Evolutionary conservation across 2,329 filamentous ascomycete genomes (phyloP).

Genomic region (Diaporthe citriasiana): DNA sequence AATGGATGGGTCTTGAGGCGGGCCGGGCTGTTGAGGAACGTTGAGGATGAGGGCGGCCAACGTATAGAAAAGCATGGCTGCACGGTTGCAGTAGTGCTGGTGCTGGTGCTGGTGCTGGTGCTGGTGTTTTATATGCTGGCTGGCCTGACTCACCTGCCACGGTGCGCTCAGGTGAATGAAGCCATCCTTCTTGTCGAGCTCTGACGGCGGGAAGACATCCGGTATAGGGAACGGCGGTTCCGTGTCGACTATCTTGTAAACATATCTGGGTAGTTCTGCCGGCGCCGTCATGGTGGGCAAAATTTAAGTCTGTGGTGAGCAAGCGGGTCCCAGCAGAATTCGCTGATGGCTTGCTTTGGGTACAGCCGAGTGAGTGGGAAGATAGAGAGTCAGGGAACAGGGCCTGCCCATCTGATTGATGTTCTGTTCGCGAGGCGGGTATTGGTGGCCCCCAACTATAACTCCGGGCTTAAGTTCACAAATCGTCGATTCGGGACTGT

Average conservation of each 20-base stretch:
- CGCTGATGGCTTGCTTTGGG: background rate
- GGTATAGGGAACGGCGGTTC: slow-evolving; percentile 69
- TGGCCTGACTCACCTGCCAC: slow-evolving; percentile 59
- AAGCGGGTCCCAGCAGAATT: background rate
- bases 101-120: background rate
- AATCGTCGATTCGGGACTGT: slow-evolving; percentile 22
- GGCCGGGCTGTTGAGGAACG: background rate
- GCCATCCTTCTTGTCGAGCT: slow-evolving; percentile 71
- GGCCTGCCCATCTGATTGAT: background rate
- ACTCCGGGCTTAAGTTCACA: slow-evolving; percentile 19
- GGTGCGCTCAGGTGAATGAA: slow-evolving; percentile 73
- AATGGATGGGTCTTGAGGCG: background rate
- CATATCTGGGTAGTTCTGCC: slow-evolving; percentile 56
- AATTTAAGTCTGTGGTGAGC: background rate
- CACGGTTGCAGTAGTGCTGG: background rate
- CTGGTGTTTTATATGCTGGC: background rate
- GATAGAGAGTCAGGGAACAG: slow-evolving; percentile 15
- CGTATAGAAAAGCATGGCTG: background rate
- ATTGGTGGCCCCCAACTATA: slow-evolving; percentile 32
- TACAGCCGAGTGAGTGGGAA: background rate
- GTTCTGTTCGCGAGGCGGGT: slow-evolving; percentile 28
- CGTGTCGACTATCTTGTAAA: slow-evolving; percentile 73
- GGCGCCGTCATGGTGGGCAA: slow-evolving; percentile 44
- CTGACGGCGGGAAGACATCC: slow-evolving; percentile 67
- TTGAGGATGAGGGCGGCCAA: background rate